Percentiles rank a stretch among this genome's conserved stretches.
Evolutionary conservation across 129 eudicot genomes (phyloP).

Genomic region (Ambrosia trifida): DNA sequence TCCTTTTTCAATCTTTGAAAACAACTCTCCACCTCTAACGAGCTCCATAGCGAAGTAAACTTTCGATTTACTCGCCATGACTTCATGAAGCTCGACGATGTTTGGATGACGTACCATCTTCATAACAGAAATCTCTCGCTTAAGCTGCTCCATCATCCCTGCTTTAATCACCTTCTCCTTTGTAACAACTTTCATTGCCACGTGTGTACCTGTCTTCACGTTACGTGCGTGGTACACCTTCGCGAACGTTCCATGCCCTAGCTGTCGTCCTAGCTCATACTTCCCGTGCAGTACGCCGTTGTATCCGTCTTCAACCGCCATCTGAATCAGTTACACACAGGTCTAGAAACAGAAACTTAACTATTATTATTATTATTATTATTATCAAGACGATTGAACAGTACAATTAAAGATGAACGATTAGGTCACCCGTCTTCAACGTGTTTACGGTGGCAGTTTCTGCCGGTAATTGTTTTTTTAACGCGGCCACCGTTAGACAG

Average conservation of each 20-base stretch:
- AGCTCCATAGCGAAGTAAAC: constrained; percentile 87
- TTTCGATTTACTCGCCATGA: constrained; percentile 82
- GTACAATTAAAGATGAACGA: background rate
- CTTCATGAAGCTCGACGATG: constrained; percentile 79
- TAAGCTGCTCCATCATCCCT: constrained; percentile 81
- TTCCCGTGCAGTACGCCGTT: constrained; percentile 60
- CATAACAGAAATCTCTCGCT: constrained; percentile 83
- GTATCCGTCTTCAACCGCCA: constrained; percentile 39
- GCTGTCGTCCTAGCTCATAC: constrained; percentile 72
- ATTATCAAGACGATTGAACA: background rate
- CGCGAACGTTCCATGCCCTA: constrained; percentile 91
- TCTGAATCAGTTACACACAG: background rate
- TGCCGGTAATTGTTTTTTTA: constrained; percentile 63
- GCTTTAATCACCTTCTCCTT: constrained; percentile 79
- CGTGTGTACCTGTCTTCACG: constrained; percentile 49
- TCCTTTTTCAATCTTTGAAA: constrained; percentile 62
- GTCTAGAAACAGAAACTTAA: background rate
- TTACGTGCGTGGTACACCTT: constrained; percentile 76
- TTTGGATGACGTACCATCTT: constrained; percentile 76
- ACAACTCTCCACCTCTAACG: constrained; percentile 87
- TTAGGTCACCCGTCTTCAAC: constrained; percentile 74
- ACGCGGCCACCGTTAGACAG: constrained; percentile 43
- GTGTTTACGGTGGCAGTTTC: constrained; percentile 92
- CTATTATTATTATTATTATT: background rate
- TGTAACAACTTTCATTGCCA: constrained; percentile 79